Percentiles rank a stretch among this genome's conserved stretches.
Evolutionary conservation across 805 yeast species (phyloP).

Genomic region (Zygosaccharomyces kombuchaensis): DNA sequence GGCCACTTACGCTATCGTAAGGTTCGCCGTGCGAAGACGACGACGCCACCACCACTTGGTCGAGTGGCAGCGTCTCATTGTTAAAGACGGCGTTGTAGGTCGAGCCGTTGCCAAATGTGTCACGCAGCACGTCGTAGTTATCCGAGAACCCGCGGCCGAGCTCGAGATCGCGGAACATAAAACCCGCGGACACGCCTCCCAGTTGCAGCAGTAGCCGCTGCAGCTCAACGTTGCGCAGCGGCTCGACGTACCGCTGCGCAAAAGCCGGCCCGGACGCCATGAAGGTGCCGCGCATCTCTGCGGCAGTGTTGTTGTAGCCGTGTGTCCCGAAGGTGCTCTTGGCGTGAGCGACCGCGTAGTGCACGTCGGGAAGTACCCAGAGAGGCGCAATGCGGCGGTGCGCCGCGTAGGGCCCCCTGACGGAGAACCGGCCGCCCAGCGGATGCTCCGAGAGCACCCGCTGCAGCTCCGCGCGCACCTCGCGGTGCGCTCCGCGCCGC

Average conservation of each 20-base stretch:
- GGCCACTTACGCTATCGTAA: not conserved
- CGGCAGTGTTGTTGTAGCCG: slow-evolving; percentile 75
- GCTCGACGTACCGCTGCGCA: slow-evolving; percentile 38
- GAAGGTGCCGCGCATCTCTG: slow-evolving; percentile 80
- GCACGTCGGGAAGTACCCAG: slow-evolving; percentile 81
- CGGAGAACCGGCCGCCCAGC: not conserved
- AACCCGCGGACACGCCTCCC: slow-evolving; percentile 1
- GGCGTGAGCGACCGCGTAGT: slow-evolving; percentile 41
- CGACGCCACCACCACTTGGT: slow-evolving; percentile 7
- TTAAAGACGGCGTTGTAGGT: slow-evolving; percentile 21
- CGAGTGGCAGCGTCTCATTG: slow-evolving; percentile 8
- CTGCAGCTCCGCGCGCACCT: not conserved
- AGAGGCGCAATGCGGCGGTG: slow-evolving; percentile 58
- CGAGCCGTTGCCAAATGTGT: slow-evolving; percentile 40
- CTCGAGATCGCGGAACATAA: not conserved
- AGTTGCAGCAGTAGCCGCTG: not conserved
- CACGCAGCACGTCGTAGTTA: slow-evolving; percentile 64
- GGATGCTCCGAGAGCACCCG: not conserved
- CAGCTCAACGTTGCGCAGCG: slow-evolving; percentile 69
- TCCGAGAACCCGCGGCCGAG: not conserved
- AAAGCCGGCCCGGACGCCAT: slow-evolving; percentile 81
- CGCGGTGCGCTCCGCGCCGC: not conserved
- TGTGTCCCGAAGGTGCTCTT: slow-evolving; percentile 56
- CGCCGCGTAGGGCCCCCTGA: not conserved
- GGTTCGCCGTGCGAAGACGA: not conserved